Conservation (phyloP, 139 green algal genomes). For the Diplosphaera chodatii region DNA sequence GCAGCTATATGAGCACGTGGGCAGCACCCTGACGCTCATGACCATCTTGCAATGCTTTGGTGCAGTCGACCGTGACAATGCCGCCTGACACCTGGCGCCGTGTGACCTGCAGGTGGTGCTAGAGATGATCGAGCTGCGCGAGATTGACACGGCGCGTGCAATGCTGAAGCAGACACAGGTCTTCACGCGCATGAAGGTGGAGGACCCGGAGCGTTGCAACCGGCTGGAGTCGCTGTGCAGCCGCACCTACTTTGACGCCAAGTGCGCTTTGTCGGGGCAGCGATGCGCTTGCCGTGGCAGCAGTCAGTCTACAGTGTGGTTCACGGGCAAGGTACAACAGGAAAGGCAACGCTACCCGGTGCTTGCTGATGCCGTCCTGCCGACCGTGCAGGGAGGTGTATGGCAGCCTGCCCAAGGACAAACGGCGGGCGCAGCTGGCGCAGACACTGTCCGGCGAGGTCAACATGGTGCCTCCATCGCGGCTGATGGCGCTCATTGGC, state of each 20-base stretch:
- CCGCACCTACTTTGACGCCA: conserved; percentile 71
- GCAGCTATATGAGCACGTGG: conserved; percentile 93
- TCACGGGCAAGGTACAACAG: too few species aligned
- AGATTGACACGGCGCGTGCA: conserved; percentile 83
- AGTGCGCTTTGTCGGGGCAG: conserved; percentile 13
- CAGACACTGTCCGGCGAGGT: conserved; percentile 80
- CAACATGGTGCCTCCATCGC: conserved; percentile 70
- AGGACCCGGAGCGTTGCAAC: conserved; percentile 79
- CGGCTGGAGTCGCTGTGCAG: conserved; percentile 76
- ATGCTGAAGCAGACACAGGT: conserved; percentile 86
- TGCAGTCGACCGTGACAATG: too few species aligned
- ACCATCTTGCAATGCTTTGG: too few species aligned
- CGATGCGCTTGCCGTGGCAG: too few species aligned
- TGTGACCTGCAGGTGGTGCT: conserved; percentile 88
- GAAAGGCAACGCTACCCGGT: too few species aligned
- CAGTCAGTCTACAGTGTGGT: too few species aligned
- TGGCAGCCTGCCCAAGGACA: conserved; percentile 69
- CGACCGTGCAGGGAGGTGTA: conserved; percentile 70
- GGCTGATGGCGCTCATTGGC: conserved; percentile 92
- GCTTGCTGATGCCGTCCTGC: too few species aligned
- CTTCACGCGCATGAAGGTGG: conserved; percentile 72
- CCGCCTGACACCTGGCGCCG: too few species aligned
- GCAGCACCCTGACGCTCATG: too few species aligned
- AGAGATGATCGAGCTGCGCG: conserved; percentile 92
- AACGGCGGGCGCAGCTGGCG: conserved; percentile 73